Evolutionary conservation across 768 basidiomycete species (phyloP).

Genomic region (Leccinellum albellum): DNA sequence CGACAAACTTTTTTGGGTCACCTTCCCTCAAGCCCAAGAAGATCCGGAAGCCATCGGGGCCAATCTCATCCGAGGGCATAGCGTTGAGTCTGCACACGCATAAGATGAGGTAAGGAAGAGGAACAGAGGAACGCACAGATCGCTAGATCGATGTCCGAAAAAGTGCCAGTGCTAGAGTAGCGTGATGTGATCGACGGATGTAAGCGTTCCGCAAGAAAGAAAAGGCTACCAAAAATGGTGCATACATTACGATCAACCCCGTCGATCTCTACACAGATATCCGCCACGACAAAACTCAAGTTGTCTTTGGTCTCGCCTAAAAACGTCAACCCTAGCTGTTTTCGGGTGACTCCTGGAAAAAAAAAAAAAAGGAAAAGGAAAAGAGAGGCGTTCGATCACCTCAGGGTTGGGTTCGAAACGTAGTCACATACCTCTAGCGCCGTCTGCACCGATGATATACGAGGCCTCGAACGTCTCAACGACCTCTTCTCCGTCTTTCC

Average conservation of each 20-base stretch:
- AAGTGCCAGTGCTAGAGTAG: slow-evolving; percentile 25
- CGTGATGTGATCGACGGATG: background rate
- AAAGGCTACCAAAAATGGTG: background rate
- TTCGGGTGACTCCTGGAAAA: slow-evolving; percentile 33
- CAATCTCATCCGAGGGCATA: slow-evolving; percentile 16
- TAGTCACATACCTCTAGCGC: slow-evolving; percentile 28
- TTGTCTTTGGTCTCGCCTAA: slow-evolving; percentile 36
- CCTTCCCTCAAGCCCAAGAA: background rate
- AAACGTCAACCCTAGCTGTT: slow-evolving; percentile 40
- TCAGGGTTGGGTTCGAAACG: background rate
- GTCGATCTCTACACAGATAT: slow-evolving; percentile 33
- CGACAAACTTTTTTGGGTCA: slow-evolving; percentile 15
- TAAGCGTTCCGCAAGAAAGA: background rate
- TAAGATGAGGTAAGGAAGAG: background rate
- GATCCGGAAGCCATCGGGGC: slow-evolving; percentile 21
- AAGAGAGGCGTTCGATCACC: background rate
- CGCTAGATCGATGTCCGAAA: slow-evolving; percentile 6
- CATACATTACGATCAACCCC: slow-evolving; percentile 28
- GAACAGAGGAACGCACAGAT: slow-evolving; percentile 1
- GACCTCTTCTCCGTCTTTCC: slow-evolving; percentile 18
- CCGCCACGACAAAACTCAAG: slow-evolving; percentile 30
- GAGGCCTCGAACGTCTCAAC: slow-evolving; percentile 26
- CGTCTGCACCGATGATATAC: slow-evolving; percentile 42
- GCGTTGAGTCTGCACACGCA: slow-evolving; percentile 1
- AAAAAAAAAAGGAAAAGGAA: too few species aligned